phyloP scores from a whole-genome alignment of 441 rosid species.

The Gossypium schwendimanii region DNA sequence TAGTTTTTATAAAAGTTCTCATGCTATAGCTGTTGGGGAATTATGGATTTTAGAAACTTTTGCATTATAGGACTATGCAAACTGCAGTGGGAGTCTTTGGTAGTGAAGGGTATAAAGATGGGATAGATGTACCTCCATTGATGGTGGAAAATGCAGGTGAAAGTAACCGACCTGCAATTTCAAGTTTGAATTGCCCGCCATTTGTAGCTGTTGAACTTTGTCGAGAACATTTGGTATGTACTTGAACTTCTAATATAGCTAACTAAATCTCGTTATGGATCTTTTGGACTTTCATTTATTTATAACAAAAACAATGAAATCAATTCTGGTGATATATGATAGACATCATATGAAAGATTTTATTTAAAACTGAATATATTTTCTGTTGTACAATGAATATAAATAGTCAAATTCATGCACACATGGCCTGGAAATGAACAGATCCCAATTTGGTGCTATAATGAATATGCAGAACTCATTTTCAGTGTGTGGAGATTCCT shows the following conservation, averaged over 20 bases:
- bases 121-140: conserved; percentile 40
- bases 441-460: background rate
- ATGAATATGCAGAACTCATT: background rate
- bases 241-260: background rate
- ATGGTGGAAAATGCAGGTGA: conserved; percentile 59
- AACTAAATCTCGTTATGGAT: background rate
- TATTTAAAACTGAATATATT: background rate
- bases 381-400: background rate
- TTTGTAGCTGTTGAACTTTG: conserved; percentile 76
- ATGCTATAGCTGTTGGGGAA: background rate
- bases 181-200: conserved; percentile 60
- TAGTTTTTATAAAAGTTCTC: background rate
- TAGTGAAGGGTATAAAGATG: conserved; percentile 39
- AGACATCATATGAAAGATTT: background rate
- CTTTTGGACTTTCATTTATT: background rate
- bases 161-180: conserved; percentile 48
- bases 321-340: background rate
- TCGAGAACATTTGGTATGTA: conserved; percentile 75
- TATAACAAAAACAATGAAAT: background rate
- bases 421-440: background rate
- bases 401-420: background rate
- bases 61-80: conserved; percentile 60
- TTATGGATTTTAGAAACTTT: conserved; percentile 2
- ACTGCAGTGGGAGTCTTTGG: conserved; percentile 88
- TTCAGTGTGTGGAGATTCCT: background rate